These are phyloP conservation scores for Mortierella sp. DNA, from an alignment of 371 early-diverging fungal genomes.

Conservation along the genomic window DNA sequence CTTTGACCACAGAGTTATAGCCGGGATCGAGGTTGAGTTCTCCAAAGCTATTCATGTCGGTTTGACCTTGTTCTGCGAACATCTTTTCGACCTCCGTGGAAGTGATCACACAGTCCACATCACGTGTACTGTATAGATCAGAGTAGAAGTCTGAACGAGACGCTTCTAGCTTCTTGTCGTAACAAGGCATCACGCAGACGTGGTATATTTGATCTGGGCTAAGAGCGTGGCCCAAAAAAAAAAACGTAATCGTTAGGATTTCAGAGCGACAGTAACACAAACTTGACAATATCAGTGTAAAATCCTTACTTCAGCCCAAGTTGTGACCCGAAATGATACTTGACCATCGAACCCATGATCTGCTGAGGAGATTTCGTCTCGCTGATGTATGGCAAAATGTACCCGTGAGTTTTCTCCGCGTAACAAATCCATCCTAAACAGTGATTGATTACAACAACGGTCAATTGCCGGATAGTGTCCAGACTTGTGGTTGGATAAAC, in stretches of 20 bases:
- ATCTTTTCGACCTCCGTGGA: conserved; percentile 84
- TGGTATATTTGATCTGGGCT: conserved; percentile 86
- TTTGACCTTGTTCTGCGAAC: conserved; percentile 70
- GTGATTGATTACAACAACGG: no score
- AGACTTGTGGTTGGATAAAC: neutral
- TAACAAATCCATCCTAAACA: conserved; percentile 94
- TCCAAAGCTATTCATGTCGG: conserved; percentile 58
- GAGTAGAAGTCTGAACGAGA: conserved; percentile 90
- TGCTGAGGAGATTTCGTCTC: conserved; percentile 95
- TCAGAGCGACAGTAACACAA: neutral
- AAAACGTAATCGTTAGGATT: neutral
- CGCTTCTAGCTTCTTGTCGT: conserved; percentile 98
- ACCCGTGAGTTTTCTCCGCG: conserved; percentile 96
- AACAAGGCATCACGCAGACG: conserved; percentile 96
- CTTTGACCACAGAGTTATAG: conserved; percentile 57
- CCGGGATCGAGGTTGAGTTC: conserved; percentile 61
- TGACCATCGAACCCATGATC: conserved; percentile 92
- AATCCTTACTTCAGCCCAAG: conserved; percentile 61
- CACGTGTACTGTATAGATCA: conserved; percentile 80
- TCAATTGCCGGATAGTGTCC: no score
- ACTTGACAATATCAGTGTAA: neutral
- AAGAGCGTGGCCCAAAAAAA: neutral
- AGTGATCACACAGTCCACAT: conserved; percentile 96
- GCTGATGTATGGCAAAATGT: conserved; percentile 84
- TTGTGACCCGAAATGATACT: conserved; percentile 77